Evolutionary conservation across 768 basidiomycete species (phyloP).

Genomic region (Psilocybe subaeruginosa): DNA sequence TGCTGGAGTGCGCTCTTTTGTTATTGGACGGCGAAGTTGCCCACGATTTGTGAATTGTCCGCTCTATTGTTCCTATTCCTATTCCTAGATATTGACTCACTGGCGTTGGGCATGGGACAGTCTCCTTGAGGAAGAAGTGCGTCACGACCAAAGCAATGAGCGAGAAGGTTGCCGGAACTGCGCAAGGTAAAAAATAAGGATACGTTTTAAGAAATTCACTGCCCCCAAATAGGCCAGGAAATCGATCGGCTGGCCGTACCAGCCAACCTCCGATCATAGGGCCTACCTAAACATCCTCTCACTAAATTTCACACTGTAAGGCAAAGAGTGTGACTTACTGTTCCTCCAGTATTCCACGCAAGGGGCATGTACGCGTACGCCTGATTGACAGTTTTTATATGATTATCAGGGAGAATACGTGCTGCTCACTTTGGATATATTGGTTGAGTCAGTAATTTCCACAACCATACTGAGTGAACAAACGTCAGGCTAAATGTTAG

Average conservation of each 20-base stretch:
- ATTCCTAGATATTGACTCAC: slow-evolving; percentile 25
- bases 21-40: background rate
- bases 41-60: background rate
- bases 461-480: slow-evolving; percentile 55
- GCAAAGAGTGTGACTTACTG: slow-evolving; percentile 29
- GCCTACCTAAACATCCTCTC: slow-evolving; percentile 35
- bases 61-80: slow-evolving; percentile 19
- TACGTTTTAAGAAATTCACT: slow-evolving; percentile 50
- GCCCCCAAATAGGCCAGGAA: slow-evolving; percentile 48
- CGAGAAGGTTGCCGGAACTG: slow-evolving; percentile 66
- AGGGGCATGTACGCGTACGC: slow-evolving; percentile 71
- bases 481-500: background rate
- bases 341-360: slow-evolving; percentile 43
- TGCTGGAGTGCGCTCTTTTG: background rate
- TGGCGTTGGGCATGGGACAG: slow-evolving; percentile 29
- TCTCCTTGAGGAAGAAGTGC: slow-evolving; percentile 58
- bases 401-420: background rate
- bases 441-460: slow-evolving; percentile 73
- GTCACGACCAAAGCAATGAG: slow-evolving; percentile 56
- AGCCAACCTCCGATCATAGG: slow-evolving; percentile 63
- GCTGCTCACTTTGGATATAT: slow-evolving; percentile 54
- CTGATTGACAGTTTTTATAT: slow-evolving; percentile 20
- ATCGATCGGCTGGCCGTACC: slow-evolving; percentile 56
- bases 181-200: slow-evolving; percentile 73
- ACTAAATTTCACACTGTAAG: background rate